Percentiles rank a stretch among this genome's conserved stretches.
These are phyloP conservation scores for Botryotinia globosa DNA, from an alignment of 2,329 filamentous ascomycete genomes.

Conservation along the genomic window DNA sequence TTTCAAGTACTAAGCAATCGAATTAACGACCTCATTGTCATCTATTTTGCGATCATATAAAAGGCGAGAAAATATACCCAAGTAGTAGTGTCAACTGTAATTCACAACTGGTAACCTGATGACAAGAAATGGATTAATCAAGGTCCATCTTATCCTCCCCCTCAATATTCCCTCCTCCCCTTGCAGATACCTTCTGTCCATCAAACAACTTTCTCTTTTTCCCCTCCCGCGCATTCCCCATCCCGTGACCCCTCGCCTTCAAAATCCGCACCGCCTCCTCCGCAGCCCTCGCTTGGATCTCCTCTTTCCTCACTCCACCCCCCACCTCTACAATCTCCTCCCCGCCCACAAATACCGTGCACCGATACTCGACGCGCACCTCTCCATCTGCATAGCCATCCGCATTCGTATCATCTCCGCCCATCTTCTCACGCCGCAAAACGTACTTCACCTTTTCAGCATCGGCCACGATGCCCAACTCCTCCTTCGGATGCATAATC, in stretches of 20 bases:
- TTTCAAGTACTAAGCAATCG: no score
- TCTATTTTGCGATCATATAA: no score
- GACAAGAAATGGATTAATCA: not conserved
- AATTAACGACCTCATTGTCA: not conserved
- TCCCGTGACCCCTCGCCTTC: constrained; percentile 3
- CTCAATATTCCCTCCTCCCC: not conserved
- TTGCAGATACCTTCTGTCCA: not conserved
- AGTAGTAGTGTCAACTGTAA: no score
- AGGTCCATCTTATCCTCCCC: not conserved
- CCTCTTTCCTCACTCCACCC: constrained; percentile 48
- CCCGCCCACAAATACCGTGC: constrained; percentile 50
- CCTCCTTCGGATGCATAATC: constrained; percentile 64
- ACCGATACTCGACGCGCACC: constrained; percentile 39
- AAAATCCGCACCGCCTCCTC: constrained; percentile 47
- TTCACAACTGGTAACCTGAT: not conserved
- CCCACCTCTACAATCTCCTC: constrained; percentile 46
- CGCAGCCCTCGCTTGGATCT: constrained; percentile 56
- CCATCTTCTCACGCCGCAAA: constrained; percentile 32
- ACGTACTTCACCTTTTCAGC: constrained; percentile 54
- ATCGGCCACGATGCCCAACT: constrained; percentile 58
- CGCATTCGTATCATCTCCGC: constrained; percentile 5
- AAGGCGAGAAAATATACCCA: no score
- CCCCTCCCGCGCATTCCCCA: not conserved
- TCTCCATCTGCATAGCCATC: not conserved
- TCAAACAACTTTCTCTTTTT: not conserved